Percentiles rank a stretch among this genome's conserved stretches.
phyloP scores from a whole-genome alignment of 2,329 filamentous ascomycete species.

The Colletotrichum sp. region DNA sequence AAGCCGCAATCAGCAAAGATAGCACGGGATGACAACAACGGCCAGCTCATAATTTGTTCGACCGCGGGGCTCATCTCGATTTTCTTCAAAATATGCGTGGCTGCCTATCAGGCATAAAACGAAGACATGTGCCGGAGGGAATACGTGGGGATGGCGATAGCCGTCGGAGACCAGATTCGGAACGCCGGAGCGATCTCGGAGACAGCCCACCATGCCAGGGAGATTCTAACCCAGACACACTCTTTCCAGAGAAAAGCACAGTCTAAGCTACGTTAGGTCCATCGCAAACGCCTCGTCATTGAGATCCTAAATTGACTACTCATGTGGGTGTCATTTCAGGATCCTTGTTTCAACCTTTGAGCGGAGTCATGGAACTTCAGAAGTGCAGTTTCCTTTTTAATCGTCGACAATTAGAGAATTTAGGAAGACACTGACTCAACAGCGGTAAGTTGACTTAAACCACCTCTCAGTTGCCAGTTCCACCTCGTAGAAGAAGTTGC shows the following conservation, averaged over 20 bases:
- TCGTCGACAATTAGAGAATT: fast-evolving
- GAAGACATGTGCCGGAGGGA: background rate
- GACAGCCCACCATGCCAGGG: background rate
- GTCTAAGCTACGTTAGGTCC: background rate
- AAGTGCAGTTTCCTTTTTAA: fast-evolving
- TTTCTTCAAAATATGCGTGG: background rate
- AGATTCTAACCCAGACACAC: background rate
- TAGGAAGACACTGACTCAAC: background rate
- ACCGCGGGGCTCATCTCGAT: background rate
- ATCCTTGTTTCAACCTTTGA: background rate
- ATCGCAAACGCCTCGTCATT: background rate
- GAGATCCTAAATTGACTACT: background rate
- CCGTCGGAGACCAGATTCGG: background rate
- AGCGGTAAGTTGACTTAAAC: background rate
- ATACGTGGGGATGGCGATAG: background rate
- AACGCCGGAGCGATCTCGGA: background rate
- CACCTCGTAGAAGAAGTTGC: background rate
- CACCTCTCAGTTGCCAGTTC: background rate
- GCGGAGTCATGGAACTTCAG: background rate
- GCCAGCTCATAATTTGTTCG: background rate
- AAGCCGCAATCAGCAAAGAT: background rate
- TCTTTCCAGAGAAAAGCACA: background rate
- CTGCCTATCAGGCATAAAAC: background rate
- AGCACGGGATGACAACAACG: background rate
- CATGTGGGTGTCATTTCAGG: background rate